Evolutionary conservation across 306 rosid genomes (phyloP), one percentile per base, ranked within the genome.

Genomic region (Pachyrhizus erosus): DNA sequence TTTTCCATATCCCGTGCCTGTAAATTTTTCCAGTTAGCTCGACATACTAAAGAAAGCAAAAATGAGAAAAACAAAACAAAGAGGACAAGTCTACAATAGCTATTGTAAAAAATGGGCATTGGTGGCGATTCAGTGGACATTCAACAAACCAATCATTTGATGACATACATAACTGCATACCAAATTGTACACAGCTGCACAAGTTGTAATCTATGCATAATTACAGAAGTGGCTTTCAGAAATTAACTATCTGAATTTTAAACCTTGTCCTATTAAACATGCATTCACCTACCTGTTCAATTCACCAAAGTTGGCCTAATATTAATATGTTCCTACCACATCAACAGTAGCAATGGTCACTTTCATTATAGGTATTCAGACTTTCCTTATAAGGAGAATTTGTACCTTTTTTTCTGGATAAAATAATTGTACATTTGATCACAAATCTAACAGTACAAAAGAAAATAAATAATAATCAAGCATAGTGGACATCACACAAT

Each of bases 1-100:
- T 93, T 96, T 34, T 92, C 97, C 83, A 87, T 74, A 89, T 96
- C 98, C 81, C 90, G 91, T 23, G 98, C 98, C 98, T 96, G 96
- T 27, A 81, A 33, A 48, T 78, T 17, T 75, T 84, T 15, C 34
- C 74, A 67, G 71, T 83, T 49, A 85, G 81, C 70, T 71, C 58
- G 40, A 45, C 61, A 77, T 69, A 20, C 78, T 54, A 46, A 5
- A 49, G 49, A 76, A 78, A 13, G 43, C 43, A 75, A 17, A 49
- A 74, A 60, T 46, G 27, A 27, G 80, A 78, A 24, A 11, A 27
- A 65, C 21, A 73, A 61, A 60, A 27, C 4, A 60, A 6, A 61
- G 29, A 29, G 52, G 46, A 31, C 42, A 68, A 23, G 69, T 60
- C 74, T 24, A 69, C 20, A 80, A 37, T 80, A 62, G 69, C 4